Percentiles rank a stretch among this genome's conserved stretches.
These are phyloP conservation scores for Orbilia blumenaviensis DNA, from an alignment of 2,329 filamentous ascomycete species.

Conservation along the genomic window DNA sequence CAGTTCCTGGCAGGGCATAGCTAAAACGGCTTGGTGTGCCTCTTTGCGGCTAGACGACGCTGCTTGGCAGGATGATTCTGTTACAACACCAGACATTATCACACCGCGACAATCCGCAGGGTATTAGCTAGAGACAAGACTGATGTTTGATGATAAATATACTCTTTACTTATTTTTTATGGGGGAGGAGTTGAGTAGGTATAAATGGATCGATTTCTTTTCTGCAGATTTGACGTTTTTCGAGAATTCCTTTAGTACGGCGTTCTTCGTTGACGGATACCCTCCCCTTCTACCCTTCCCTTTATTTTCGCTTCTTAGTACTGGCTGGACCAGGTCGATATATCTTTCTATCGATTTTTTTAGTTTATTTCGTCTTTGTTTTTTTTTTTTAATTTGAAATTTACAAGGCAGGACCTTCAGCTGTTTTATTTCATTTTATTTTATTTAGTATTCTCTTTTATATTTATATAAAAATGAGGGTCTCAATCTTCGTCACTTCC, in stretches of 20 bases:
- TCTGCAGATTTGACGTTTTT: not conserved
- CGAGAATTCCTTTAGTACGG: not conserved
- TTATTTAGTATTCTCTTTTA: not conserved
- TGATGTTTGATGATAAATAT: slow-evolving; percentile 2
- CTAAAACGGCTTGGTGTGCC: slow-evolving; percentile 1
- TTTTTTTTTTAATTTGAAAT: not conserved
- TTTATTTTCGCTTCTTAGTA: not conserved
- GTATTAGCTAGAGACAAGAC: slow-evolving; percentile 3
- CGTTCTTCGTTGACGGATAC: not conserved
- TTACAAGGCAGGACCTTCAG: slow-evolving; percentile 26
- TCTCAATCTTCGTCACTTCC: slow-evolving; percentile 18
- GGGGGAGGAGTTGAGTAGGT: not conserved
- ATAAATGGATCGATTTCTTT: not conserved
- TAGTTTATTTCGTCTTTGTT: not conserved
- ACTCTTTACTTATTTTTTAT: not conserved
- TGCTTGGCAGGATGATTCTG: not conserved
- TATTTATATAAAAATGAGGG: slow-evolving; percentile 20
- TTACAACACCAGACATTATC: slow-evolving; percentile 12
- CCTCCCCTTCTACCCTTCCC: not conserved
- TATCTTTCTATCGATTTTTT: slow-evolving; percentile 26
- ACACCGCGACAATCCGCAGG: not conserved
- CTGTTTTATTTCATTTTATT: not conserved
- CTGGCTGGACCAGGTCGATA: slow-evolving; percentile 47
- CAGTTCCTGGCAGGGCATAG: not conserved
- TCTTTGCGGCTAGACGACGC: not conserved